Evolutionary conservation across 202 grass and related monocot genomes (phyloP).

Genomic region (Cymbopogon flexuosus): DNA sequence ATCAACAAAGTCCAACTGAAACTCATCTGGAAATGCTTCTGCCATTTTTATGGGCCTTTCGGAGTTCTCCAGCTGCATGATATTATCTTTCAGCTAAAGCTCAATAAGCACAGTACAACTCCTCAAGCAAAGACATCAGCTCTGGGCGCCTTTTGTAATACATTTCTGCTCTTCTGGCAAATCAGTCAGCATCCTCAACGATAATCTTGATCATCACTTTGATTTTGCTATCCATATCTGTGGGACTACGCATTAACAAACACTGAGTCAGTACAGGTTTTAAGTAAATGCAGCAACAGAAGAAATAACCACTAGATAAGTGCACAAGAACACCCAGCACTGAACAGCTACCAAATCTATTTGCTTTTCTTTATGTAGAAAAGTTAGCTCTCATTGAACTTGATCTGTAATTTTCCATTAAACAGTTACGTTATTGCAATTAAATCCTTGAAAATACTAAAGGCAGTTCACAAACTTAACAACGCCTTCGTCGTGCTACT

Average conservation of each 20-base stretch:
- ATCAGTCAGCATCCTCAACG: conserved; percentile 92
- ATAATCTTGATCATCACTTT: conserved; percentile 97
- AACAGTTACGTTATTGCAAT: neutral
- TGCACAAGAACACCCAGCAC: neutral
- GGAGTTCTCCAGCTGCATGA: conserved; percentile 81
- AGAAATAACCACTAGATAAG: conserved; percentile 7
- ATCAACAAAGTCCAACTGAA: conserved; percentile 65
- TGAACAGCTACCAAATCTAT: neutral
- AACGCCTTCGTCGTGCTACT: no score
- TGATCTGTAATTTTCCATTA: conserved; percentile 8
- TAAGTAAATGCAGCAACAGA: neutral
- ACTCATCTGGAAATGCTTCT: conserved; percentile 83
- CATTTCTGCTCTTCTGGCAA: conserved; percentile 95
- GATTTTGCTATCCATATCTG: conserved; percentile 90
- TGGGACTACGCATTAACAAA: conserved; percentile 22
- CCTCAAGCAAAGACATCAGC: conserved; percentile 87
- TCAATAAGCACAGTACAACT: conserved; percentile 89
- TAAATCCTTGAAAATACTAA: neutral
- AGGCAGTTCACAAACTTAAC: no score
- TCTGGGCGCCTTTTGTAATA: conserved; percentile 88
- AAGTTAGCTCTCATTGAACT: neutral
- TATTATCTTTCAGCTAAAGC: conserved; percentile 92
- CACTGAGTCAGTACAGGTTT: conserved; percentile 21
- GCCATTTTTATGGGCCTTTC: conserved; percentile 79
- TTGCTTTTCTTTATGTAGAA: neutral